Percentiles rank a stretch among this genome's conserved stretches.
Conservation (phyloP, 2,329 filamentous ascomycete genomes). For the Aspergillus hortae region DNA sequence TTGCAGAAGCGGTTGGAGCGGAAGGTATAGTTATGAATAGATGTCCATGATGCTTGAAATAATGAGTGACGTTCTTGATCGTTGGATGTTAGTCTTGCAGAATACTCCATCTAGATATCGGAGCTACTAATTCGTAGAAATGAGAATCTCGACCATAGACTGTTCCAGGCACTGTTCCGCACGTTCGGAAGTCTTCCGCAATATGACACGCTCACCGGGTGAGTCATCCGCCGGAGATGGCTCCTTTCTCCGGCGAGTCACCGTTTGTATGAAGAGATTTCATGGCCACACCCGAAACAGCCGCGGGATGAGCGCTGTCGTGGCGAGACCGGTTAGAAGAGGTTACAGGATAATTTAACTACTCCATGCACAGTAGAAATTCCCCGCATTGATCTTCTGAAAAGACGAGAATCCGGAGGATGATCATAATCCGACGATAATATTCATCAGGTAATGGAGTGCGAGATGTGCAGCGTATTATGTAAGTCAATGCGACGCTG, state of each 20-base stretch:
- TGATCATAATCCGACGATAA: too few species aligned
- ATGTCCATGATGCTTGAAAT: too few species aligned
- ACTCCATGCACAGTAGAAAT: not conserved
- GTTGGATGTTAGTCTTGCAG: too few species aligned
- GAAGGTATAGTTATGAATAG: not conserved
- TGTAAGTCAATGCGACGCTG: not conserved
- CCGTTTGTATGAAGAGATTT: not conserved
- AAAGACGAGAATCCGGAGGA: too few species aligned
- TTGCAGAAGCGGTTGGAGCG: not conserved
- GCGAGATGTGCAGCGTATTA: not conserved
- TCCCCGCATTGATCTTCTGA: too few species aligned
- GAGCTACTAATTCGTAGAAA: too few species aligned
- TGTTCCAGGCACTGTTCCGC: too few species aligned
- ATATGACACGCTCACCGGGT: not conserved
- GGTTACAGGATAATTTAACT: not conserved
- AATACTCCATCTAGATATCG: too few species aligned
- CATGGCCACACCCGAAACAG: not conserved
- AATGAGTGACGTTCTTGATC: too few species aligned
- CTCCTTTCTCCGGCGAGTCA: not conserved
- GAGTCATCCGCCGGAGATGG: not conserved
- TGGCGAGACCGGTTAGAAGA: not conserved
- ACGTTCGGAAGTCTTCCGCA: too few species aligned
- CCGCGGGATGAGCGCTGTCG: not conserved
- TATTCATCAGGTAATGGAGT: too few species aligned
- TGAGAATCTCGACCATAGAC: too few species aligned